Percentiles rank a stretch among this genome's conserved stretches.
Conservation (phyloP, 2,329 filamentous ascomycete genomes). For the Colletotrichum lini region DNA sequence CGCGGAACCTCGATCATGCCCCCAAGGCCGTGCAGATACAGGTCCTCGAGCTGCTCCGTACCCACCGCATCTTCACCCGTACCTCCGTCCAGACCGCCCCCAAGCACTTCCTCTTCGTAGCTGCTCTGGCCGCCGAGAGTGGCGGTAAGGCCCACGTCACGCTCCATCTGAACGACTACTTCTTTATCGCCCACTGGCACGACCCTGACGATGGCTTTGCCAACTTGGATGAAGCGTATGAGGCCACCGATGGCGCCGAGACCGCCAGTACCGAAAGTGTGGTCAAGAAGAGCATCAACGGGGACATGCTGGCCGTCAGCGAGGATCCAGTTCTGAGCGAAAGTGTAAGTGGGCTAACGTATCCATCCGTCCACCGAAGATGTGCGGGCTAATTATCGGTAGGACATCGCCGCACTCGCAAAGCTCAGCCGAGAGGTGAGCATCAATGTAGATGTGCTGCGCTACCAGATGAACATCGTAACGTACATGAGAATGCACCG, state of each 20-base stretch:
- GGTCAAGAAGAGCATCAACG: conserved; percentile 54
- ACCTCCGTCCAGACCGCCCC: conserved; percentile 82
- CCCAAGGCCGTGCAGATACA: conserved; percentile 87
- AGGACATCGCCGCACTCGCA: conserved; percentile 73
- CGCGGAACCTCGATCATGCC: conserved; percentile 82
- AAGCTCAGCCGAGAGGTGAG: conserved; percentile 71
- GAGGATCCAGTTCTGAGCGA: conserved; percentile 57
- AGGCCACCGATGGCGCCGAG: conserved; percentile 50
- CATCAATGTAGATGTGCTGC: conserved; percentile 81
- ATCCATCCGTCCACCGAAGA: background rate
- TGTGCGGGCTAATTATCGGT: conserved; percentile 33
- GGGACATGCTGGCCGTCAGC: conserved; percentile 5
- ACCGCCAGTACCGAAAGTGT: conserved; percentile 61
- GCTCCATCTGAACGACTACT: conserved; percentile 80
- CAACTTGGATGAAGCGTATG: conserved; percentile 76
- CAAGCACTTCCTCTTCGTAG: conserved; percentile 84
- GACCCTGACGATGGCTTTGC: conserved; percentile 79
- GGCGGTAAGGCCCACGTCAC: conserved; percentile 66
- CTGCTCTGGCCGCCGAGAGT: conserved; percentile 70
- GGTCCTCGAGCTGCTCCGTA: conserved; percentile 82
- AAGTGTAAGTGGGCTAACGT: conserved; percentile 53
- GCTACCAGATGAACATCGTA: conserved; percentile 90
- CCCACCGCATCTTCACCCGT: conserved; percentile 82
- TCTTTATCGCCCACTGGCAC: conserved; percentile 92
- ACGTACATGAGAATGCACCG: conserved; percentile 91